phyloP scores from a whole-genome alignment of 2,329 filamentous ascomycete genomes.

The Colletotrichum sp. region DNA sequence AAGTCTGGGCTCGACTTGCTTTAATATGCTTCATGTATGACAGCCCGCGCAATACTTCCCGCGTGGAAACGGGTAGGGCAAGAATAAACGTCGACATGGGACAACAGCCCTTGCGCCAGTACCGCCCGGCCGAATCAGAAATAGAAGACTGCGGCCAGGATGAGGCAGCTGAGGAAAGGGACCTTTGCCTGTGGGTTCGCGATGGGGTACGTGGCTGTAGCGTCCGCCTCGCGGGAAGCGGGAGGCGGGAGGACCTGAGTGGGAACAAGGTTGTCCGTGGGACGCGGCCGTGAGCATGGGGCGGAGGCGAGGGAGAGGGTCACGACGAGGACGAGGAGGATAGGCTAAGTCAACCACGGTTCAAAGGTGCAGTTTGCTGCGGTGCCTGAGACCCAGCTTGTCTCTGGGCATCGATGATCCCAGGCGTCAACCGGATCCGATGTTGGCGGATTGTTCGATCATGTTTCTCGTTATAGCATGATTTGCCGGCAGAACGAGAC shows the following conservation, averaged over 20 bases:
- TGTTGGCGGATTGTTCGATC: background rate
- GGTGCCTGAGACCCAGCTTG: slow-evolving; percentile 13
- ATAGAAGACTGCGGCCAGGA: slow-evolving; percentile 14
- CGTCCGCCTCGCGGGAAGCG: slow-evolving; percentile 16
- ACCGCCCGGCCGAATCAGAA: slow-evolving; percentile 11
- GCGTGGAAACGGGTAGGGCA: slow-evolving; percentile 15
- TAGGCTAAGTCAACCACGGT: slow-evolving; percentile 6
- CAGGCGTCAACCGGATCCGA: background rate
- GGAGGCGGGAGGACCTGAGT: slow-evolving; percentile 18
- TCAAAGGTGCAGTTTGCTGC: background rate
- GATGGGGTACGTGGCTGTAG: slow-evolving; percentile 27
- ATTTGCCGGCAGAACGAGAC: slow-evolving; percentile 16
- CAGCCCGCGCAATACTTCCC: slow-evolving; percentile 21
- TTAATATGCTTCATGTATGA: slow-evolving; percentile 34
- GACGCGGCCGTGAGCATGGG: background rate
- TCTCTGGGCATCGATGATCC: slow-evolving; percentile 13
- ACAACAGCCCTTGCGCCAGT: background rate
- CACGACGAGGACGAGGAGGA: background rate
- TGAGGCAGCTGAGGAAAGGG: slow-evolving; percentile 23
- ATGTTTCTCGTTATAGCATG: slow-evolving; percentile 15
- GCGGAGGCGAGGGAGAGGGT: background rate
- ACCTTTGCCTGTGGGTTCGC: slow-evolving; percentile 17
- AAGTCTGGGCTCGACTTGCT: slow-evolving; percentile 25
- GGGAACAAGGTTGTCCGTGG: slow-evolving; percentile 5
- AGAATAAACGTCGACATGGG: slow-evolving; percentile 25